These are phyloP conservation scores for Apiotrichum sp. DNA, from an alignment of 1,284 basidiomycete species.

Conservation along the genomic window DNA sequence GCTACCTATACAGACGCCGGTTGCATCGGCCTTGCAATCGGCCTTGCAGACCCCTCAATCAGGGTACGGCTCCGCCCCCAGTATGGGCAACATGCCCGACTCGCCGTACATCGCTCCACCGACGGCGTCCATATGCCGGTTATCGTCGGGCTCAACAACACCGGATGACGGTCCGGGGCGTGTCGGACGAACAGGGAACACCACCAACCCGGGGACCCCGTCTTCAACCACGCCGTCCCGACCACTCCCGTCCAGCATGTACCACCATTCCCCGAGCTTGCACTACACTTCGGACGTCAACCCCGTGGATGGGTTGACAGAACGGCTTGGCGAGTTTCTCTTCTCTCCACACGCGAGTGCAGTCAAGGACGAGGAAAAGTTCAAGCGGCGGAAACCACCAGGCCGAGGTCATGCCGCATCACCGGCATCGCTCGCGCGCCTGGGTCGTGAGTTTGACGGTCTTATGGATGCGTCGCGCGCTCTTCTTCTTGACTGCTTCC, in stretches of 20 bases:
- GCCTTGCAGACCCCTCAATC: neutral
- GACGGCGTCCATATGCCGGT: neutral
- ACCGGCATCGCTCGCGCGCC: constrained; percentile 2
- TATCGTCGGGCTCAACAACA: constrained; percentile 3
- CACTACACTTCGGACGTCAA: constrained; percentile 26
- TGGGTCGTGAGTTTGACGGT: constrained; percentile 30
- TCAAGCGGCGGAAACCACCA: constrained; percentile 9
- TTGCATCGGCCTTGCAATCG: neutral
- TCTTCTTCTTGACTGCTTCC: constrained; percentile 34
- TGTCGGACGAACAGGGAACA: constrained; percentile 4
- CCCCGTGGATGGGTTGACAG: constrained; percentile 32
- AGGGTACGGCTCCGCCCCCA: no score
- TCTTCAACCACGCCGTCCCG: neutral
- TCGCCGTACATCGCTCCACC: neutral
- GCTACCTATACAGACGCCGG: neutral
- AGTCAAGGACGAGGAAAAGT: constrained; percentile 14
- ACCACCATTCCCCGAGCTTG: constrained; percentile 23
- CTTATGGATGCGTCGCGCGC: constrained; percentile 29
- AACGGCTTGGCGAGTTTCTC: constrained; percentile 40
- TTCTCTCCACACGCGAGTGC: constrained; percentile 25
- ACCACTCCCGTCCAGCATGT: constrained; percentile 15
- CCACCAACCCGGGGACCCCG: neutral
- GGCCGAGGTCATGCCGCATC: neutral
- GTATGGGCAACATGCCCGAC: neutral
- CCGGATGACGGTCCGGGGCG: constrained; percentile 20